A percentile compares a stretch with the other conserved stretches of the same genome.
These are phyloP conservation scores for Arabis hirsuta DNA, from an alignment of 345 rosid genomes.

Conservation along the genomic window DNA sequence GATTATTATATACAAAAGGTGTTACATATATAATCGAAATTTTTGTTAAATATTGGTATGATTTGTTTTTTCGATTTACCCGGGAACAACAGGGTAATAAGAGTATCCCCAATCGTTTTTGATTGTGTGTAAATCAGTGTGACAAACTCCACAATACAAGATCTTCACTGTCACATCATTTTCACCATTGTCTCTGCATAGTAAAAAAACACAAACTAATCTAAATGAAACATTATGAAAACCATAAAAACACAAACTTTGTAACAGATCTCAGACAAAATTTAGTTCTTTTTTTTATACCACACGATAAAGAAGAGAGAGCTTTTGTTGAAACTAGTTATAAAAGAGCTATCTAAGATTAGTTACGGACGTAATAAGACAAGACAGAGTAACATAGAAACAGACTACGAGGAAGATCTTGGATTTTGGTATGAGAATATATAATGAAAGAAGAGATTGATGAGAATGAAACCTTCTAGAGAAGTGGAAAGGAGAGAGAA, in stretches of 20 bases:
- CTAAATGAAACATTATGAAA: background rate
- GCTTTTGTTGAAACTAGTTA: background rate
- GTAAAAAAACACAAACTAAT: background rate
- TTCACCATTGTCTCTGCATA: conserved; percentile 70
- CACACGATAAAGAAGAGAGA: background rate
- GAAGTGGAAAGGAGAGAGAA: conserved; percentile 75
- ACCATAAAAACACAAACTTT: background rate
- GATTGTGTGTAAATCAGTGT: conserved; percentile 65
- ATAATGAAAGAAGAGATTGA: background rate
- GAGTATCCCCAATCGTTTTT: conserved; percentile 81
- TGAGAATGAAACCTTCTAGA: conserved; percentile 65
- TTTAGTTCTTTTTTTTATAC: background rate
- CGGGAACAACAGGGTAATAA: conserved; percentile 76
- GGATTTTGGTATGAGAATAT: background rate
- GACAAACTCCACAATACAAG: conserved; percentile 86
- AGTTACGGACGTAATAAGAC: background rate
- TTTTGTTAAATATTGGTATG: background rate
- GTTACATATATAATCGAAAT: background rate
- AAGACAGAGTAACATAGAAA: background rate
- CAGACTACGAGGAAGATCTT: conserved; percentile 18
- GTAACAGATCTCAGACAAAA: conserved; percentile 3
- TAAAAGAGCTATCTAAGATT: background rate
- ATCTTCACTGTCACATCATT: conserved; percentile 83
- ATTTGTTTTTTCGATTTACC: conserved; percentile 46
- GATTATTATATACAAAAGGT: conserved; percentile 22